These are phyloP conservation scores for Fusarium sp. DNA, from an alignment of 2,329 filamentous ascomycete species.

Conservation along the genomic window DNA sequence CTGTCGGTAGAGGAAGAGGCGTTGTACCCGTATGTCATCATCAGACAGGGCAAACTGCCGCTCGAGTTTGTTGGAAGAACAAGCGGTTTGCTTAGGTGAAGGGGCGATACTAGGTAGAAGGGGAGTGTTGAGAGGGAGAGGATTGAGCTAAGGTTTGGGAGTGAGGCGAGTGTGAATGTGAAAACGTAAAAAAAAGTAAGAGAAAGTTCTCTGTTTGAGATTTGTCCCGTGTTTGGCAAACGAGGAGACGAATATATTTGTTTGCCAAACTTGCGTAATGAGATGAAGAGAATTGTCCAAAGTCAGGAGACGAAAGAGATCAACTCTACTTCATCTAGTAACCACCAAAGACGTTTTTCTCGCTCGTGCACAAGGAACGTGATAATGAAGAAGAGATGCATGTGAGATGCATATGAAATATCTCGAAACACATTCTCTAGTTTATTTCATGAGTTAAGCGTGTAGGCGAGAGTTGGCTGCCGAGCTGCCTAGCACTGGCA, in stretches of 20 bases:
- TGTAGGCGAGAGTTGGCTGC: neutral
- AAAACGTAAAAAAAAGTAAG: constrained; percentile 15
- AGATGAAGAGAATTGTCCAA: neutral
- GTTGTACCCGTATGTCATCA: constrained; percentile 31
- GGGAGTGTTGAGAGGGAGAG: neutral
- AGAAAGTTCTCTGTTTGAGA: constrained; percentile 6
- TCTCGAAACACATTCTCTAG: constrained; percentile 1
- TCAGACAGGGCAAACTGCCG: constrained; percentile 12
- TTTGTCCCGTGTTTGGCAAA: constrained; percentile 14
- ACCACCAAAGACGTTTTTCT: neutral
- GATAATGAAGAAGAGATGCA: neutral
- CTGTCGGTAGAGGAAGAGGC: constrained; percentile 21
- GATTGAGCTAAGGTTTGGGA: neutral
- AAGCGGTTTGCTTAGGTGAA: neutral
- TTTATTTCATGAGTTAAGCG: neutral
- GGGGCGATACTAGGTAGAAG: constrained; percentile 3
- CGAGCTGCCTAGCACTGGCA: constrained; percentile 26
- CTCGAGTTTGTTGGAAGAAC: neutral
- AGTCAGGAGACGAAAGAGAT: constrained; percentile 6
- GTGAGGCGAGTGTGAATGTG: constrained; percentile 20
- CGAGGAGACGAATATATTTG: neutral
- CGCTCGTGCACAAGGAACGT: too few species aligned
- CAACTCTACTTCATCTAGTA: neutral
- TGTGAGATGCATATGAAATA: neutral
- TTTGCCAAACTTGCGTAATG: constrained; percentile 31